Base-by-base conservation (phyloP, 306 rosid genomes). In the Cicer cuneatum region DNA sequence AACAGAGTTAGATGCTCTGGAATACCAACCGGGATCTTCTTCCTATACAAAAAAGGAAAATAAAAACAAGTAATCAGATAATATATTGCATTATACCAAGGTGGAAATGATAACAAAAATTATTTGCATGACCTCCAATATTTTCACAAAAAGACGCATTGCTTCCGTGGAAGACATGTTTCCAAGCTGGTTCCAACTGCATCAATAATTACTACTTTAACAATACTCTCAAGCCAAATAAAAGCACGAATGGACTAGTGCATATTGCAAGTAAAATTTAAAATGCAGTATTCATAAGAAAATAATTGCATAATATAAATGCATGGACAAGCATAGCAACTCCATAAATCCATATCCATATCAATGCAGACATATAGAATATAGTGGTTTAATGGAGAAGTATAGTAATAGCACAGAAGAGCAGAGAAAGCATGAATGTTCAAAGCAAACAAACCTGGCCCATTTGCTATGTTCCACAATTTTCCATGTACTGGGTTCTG, bases 111-210 rank as follows among this genome's bases (percentile, higher is more conserved):
- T 37, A 21, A 45, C 46, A 8, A 78, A 52, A 57, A 39, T 70
- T 64, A 51, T 49, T 72, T 45, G 56, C 35, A 13, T 38, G 42
- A 93, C 98, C 98, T 93, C 98, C 80, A 93, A 91, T 85, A 93
- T 91, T 87, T 93, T 93, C 67, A 93, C 98, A 83, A 93, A 93
- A 59, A 93, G 97, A 33, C 98, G 98, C 97, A 93, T 93, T 66
- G 98, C 97, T 88, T 93, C 98, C 9, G 89, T 79, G 74, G 96
- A 63, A 63, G 89, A 87, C 89, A 88, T 93, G 64, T 89, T 89
- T 56, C 93, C 96, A 84, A 93, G 97, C 86, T 90, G 91, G 77
- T 88, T 91, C 98, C 98, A 93, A 86, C 98, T 93, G 96, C 90
- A 86, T 56, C 84, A 75, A 76, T 47, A 86, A 12, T 46, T 16